Conservation (phyloP, 208 protist species). For the Acanthamoeba polyphaga region DNA sequence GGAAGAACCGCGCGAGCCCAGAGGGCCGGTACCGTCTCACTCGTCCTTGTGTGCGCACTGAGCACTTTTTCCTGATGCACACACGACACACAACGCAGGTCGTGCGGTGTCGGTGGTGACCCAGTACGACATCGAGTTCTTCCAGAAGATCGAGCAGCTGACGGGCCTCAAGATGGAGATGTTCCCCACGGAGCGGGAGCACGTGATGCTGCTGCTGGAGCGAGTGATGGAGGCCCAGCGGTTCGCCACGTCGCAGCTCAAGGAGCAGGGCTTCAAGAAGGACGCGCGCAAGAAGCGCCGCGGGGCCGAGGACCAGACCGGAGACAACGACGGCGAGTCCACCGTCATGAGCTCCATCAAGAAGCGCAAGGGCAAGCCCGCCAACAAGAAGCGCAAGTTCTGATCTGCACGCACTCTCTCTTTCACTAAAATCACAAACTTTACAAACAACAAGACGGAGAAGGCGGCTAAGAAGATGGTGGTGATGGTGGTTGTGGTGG, state of each 20-base stretch:
- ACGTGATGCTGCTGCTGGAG: slow-evolving; percentile 87
- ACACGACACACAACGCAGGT: slow-evolving; percentile 76
- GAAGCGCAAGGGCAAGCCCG: slow-evolving; percentile 44
- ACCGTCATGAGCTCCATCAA: slow-evolving; percentile 34
- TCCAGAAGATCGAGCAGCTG: slow-evolving; percentile 98
- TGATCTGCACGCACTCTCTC: neutral
- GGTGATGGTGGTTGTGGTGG: too few species aligned
- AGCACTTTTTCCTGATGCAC: slow-evolving; percentile 52
- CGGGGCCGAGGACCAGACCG: neutral
- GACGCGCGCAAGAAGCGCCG: slow-evolving; percentile 28
- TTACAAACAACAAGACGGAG: neutral
- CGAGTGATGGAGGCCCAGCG: slow-evolving; percentile 87
- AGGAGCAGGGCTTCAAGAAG: slow-evolving; percentile 15
- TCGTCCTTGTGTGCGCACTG: neutral
- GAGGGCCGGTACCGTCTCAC: slow-evolving; percentile 61
- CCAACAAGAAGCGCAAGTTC: slow-evolving; percentile 14
- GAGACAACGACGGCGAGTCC: slow-evolving; percentile 5
- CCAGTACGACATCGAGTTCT: slow-evolving; percentile 99
- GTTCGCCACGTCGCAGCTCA: slow-evolving; percentile 63
- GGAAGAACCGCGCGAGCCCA: slow-evolving; percentile 97
- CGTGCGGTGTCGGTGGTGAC: slow-evolving; percentile 97
- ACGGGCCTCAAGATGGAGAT: slow-evolving; percentile 92
- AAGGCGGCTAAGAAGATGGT: neutral
- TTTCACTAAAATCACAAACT: neutral
- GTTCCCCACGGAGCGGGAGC: slow-evolving; percentile 82